Conservation (phyloP, 2,329 filamentous ascomycete genomes). For the Blumeria graminis region DNA sequence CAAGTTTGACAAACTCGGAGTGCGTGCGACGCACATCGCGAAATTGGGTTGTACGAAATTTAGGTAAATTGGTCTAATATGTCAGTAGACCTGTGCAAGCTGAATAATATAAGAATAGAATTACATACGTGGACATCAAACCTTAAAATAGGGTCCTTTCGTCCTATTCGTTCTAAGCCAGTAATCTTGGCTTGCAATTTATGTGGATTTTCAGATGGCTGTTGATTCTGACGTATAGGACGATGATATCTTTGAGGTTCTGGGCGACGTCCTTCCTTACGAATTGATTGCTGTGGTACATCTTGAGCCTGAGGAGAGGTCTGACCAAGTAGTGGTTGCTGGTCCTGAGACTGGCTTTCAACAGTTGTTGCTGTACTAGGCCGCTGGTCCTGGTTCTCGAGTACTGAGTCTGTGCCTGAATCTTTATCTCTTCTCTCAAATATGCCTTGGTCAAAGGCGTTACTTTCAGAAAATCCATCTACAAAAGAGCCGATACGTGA, state of each 20-base stretch:
- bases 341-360: conserved; percentile 8
- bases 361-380: conserved; percentile 13
- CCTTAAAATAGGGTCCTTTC: conserved; percentile 82
- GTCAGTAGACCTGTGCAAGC: conserved; percentile 5
- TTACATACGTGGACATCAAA: conserved; percentile 83
- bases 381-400: conserved; percentile 10
- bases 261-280: conserved; percentile 15
- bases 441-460: conserved; percentile 8
- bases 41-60: conserved; percentile 93
- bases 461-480: conserved; percentile 11
- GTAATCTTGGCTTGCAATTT: conserved; percentile 90
- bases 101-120: not conserved
- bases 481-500: not conserved
- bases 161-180: conserved; percentile 70
- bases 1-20: conserved; percentile 90
- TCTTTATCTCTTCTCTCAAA: conserved; percentile 11
- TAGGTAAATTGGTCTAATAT: conserved; percentile 80
- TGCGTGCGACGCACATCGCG: conserved; percentile 89
- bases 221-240: conserved; percentile 15
- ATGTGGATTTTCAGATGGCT: conserved; percentile 39
- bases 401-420: conserved; percentile 8
- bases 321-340: conserved; percentile 14
- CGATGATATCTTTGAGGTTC: conserved; percentile 15
- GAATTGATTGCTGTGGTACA: conserved; percentile 9
- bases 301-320: conserved; percentile 4